Conservation (phyloP, 371 early-diverging fungal species). For the Dipsacomyces acuminosporus region DNA sequence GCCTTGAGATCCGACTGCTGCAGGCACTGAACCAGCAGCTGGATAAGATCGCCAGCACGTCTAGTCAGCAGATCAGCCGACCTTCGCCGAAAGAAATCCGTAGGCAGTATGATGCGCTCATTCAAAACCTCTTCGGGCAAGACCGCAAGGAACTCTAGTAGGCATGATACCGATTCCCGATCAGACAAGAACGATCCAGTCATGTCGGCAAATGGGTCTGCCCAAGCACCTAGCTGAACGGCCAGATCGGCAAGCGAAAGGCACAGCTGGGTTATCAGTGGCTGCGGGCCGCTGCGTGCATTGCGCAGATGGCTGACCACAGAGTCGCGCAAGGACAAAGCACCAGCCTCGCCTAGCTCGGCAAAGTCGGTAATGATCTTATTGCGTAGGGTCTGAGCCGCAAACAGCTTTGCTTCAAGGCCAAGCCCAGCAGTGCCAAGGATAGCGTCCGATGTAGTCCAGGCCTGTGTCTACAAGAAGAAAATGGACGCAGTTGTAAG, state of each 20-base stretch:
- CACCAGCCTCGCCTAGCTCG: slow-evolving; percentile 64
- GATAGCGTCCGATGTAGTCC: slow-evolving; percentile 75
- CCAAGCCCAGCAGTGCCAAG: slow-evolving; percentile 56
- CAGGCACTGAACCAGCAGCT: slow-evolving; percentile 60
- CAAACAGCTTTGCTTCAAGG: slow-evolving; percentile 70
- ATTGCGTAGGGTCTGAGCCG: slow-evolving; percentile 88
- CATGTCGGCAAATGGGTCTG: slow-evolving; percentile 67
- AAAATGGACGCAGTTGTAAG: too few species aligned
- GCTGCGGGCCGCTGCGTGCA: slow-evolving; percentile 55
- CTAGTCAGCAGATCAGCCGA: slow-evolving; percentile 58
- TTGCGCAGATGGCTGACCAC: slow-evolving; percentile 60
- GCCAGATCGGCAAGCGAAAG: slow-evolving; percentile 82
- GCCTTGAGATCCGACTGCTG: slow-evolving; percentile 59
- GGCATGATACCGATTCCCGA: slow-evolving; percentile 53
- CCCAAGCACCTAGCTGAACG: slow-evolving; percentile 79
- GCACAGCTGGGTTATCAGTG: slow-evolving; percentile 75
- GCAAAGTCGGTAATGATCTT: slow-evolving; percentile 82
- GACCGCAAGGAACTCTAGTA: slow-evolving; percentile 76
- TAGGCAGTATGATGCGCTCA: slow-evolving; percentile 58
- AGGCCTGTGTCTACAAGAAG: slow-evolving; percentile 69
- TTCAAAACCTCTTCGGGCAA: slow-evolving; percentile 85
- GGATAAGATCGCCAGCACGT: slow-evolving; percentile 60
- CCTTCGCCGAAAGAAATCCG: slow-evolving; percentile 58
- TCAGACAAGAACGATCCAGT: slow-evolving; percentile 57
- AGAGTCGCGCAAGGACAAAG: slow-evolving; percentile 72